Evolutionary conservation across 345 rosid genomes (phyloP).

Genomic region (Lumnitzera littorea): DNA sequence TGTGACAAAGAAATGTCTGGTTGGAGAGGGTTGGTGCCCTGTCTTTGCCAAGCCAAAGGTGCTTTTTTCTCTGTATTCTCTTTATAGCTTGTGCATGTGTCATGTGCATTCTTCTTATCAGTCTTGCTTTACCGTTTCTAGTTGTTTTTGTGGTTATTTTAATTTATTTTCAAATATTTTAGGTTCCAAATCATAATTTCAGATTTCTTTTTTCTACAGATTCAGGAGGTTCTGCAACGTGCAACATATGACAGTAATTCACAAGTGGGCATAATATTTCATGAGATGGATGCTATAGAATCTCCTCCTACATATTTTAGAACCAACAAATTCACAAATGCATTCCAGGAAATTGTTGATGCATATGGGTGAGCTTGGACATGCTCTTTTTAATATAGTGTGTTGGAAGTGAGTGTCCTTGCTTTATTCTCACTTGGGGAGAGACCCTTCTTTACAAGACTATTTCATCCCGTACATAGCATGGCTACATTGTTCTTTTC

Average conservation of each 20-base stretch:
- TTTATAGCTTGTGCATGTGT: conserved; percentile 1
- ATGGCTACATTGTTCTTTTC: too few species aligned
- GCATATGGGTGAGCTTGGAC: conserved; percentile 81
- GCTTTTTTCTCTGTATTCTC: conserved; percentile 6
- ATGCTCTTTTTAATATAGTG: conserved; percentile 2
- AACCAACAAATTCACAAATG: conserved; percentile 76
- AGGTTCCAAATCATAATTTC: conserved; percentile 10
- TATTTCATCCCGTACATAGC: too few species aligned
- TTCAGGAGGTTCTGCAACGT: conserved; percentile 83
- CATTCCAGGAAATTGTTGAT: conserved; percentile 95
- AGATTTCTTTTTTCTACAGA: conserved; percentile 37
- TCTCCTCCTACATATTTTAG: conserved; percentile 95
- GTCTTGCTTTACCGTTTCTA: not conserved
- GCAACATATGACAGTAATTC: conserved; percentile 94
- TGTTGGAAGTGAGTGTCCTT: not conserved
- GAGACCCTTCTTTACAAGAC: too few species aligned
- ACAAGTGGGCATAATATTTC: conserved; percentile 90
- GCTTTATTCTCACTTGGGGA: not conserved
- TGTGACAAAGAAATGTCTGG: conserved; percentile 95
- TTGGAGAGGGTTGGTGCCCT: conserved; percentile 99
- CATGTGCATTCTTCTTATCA: not conserved
- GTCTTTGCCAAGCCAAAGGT: conserved; percentile 84
- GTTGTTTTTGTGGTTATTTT: not conserved
- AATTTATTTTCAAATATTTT: conserved; percentile 9
- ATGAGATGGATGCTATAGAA: conserved; percentile 76